Conservation (phyloP, 768 basidiomycete genomes). For the Macrolepiota dolichaula region DNA sequence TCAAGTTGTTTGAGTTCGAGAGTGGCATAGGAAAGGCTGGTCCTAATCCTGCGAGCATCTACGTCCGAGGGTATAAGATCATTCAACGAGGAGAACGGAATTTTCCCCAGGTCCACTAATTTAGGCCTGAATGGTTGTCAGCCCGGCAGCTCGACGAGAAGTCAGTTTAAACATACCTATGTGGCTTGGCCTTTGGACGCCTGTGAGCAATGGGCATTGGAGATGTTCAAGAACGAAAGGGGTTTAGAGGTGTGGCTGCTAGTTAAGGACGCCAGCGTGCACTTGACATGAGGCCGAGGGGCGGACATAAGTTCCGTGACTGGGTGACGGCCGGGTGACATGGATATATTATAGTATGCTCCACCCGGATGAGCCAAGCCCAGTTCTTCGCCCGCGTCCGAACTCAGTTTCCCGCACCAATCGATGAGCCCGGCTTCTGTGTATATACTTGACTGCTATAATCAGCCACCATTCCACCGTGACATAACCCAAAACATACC, state of each 20-base stretch:
- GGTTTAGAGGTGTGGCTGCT: not conserved
- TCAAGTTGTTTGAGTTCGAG: slow-evolving; percentile 10
- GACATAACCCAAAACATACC: too few relatives aligned
- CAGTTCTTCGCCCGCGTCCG: not conserved
- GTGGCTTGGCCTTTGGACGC: not conserved
- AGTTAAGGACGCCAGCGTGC: not conserved
- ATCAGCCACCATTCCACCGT: too few relatives aligned
- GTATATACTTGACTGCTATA: too few relatives aligned
- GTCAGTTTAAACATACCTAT: not conserved
- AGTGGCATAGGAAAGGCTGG: slow-evolving; percentile 4
- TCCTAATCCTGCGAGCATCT: not conserved
- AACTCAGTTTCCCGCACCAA: not conserved
- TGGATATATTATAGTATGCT: not conserved
- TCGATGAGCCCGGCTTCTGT: too few relatives aligned
- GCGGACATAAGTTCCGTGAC: slow-evolving; percentile 7
- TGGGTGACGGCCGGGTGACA: not conserved
- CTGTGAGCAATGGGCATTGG: slow-evolving; percentile 8
- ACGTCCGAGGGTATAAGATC: slow-evolving; percentile 6
- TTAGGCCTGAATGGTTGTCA: slow-evolving; percentile 1
- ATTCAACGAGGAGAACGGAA: slow-evolving; percentile 3
- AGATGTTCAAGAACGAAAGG: not conserved
- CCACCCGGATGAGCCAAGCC: not conserved
- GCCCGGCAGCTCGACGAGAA: not conserved
- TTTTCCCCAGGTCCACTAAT: slow-evolving; percentile 4
- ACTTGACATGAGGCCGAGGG: slow-evolving; percentile 4